Percentiles rank a stretch among this genome's conserved stretches.
phyloP scores from a whole-genome alignment of 179 eudicot species.

The Pouteria campechiana region DNA sequence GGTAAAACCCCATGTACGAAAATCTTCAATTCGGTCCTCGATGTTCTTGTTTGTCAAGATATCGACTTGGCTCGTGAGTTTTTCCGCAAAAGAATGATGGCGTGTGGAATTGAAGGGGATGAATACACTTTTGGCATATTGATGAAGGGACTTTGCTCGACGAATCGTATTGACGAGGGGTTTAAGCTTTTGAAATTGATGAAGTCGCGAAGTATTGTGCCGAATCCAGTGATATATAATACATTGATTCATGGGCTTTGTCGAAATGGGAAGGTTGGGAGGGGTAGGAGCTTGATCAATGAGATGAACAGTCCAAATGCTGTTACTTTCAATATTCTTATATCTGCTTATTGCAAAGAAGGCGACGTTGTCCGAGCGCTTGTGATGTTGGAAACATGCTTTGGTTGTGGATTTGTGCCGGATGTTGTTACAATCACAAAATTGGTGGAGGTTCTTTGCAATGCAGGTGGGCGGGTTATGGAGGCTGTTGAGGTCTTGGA shows the following conservation, averaged over 20 bases:
- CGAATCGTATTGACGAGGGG: slow-evolving; percentile 80
- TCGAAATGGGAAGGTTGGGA: slow-evolving; percentile 79
- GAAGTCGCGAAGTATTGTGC: slow-evolving; percentile 42
- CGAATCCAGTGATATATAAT: slow-evolving; percentile 62
- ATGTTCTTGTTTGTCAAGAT: slow-evolving; percentile 80
- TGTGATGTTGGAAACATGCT: slow-evolving; percentile 66
- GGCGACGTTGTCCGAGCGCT: slow-evolving; percentile 63
- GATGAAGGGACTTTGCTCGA: slow-evolving; percentile 91
- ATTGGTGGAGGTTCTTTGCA: slow-evolving; percentile 52
- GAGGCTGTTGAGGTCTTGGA: slow-evolving; percentile 80
- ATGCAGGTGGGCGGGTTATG: slow-evolving; percentile 32
- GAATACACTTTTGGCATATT: slow-evolving; percentile 82
- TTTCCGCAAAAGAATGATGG: slow-evolving; percentile 85
- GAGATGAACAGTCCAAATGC: slow-evolving; percentile 57
- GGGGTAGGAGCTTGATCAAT: slow-evolving; percentile 90
- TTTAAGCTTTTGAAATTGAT: slow-evolving; percentile 76
- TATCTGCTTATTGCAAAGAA: slow-evolving; percentile 74
- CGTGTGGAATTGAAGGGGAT: slow-evolving; percentile 57
- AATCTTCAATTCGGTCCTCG: slow-evolving; percentile 63
- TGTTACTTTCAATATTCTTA: slow-evolving; percentile 60
- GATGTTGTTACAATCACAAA: slow-evolving; percentile 68
- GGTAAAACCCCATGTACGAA: slow-evolving; percentile 49
- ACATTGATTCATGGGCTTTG: slow-evolving; percentile 78
- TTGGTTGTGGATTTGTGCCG: slow-evolving; percentile 49
- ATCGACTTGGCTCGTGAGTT: slow-evolving; percentile 78